phyloP scores from a whole-genome alignment of 2,329 filamentous ascomycete genomes.

The Fusarium musae region DNA sequence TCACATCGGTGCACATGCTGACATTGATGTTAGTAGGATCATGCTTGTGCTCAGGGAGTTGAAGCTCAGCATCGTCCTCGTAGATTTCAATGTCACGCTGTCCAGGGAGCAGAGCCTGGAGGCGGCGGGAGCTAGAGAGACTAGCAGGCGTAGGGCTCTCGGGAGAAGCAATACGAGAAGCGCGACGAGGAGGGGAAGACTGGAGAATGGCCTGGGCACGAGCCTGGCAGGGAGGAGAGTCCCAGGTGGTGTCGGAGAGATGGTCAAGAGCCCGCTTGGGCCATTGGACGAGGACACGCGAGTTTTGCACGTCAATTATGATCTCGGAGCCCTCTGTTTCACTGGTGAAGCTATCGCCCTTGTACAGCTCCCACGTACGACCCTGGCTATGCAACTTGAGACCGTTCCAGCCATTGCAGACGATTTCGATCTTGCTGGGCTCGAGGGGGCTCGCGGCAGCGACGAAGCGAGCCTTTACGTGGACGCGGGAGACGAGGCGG shows the following conservation, averaged over 20 bases:
- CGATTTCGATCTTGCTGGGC: constrained; percentile 83
- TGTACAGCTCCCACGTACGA: constrained; percentile 83
- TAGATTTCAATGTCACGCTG: constrained; percentile 72
- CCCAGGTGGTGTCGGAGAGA: constrained; percentile 77
- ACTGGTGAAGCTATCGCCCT: constrained; percentile 90
- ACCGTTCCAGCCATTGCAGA: constrained; percentile 96
- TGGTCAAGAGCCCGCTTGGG: constrained; percentile 68
- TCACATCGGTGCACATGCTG: constrained; percentile 63
- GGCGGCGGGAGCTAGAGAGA: constrained; percentile 55
- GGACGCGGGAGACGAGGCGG: constrained; percentile 90
- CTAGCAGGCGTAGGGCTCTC: constrained; percentile 71
- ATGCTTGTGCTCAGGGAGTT: constrained; percentile 51
- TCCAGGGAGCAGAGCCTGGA: constrained; percentile 58
- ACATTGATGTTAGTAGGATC: constrained; percentile 46
- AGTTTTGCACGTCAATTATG: constrained; percentile 94
- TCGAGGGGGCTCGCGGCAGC: constrained; percentile 74
- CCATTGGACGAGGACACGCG: constrained; percentile 90
- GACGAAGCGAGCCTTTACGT: constrained; percentile 88
- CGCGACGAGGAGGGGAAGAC: constrained; percentile 69
- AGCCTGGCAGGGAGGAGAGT: constrained; percentile 63
- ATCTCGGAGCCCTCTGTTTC: constrained; percentile 90
- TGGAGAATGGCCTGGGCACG: constrained; percentile 58
- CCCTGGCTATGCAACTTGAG: constrained; percentile 92
- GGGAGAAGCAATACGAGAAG: constrained; percentile 74
- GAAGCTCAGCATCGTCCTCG: constrained; percentile 76